Base-by-base conservation (phyloP, 768 basidiomycete species). In the Auriscalpium vulgare region DNA sequence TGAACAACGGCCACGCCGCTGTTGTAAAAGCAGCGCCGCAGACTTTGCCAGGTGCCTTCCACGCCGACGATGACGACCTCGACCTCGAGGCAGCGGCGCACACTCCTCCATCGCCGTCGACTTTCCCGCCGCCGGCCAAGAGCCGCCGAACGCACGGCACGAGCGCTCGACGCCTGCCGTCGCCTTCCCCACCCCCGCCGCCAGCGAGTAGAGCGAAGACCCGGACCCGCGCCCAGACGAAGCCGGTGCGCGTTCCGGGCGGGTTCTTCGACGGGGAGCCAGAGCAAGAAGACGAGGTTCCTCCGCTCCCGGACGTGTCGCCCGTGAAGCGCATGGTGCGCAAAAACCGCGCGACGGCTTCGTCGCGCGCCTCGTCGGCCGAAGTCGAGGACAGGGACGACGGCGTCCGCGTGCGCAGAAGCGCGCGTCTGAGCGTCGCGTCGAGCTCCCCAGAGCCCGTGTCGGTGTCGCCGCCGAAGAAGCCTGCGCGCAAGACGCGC, bases 341-440 rank as follows among this genome's bases (percentile, higher is more conserved):
- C 10, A 47, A 44, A 36, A 36, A 7, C 16, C 50, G 59, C 13
- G 50, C 14, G 50, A 35, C 51, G 38, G 29, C 29, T 29, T 29
- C 44, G 29, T 51, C 56, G 38, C 48, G 59, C 10, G 29, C 61
- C 4, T 48, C 38, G 38, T 50, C 53, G 10, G 23, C 19, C 6
- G 59, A 56, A 10, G 60, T 16, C 8, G 58, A 59, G 21, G 60
- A 62, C 17, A 59, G 51, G 9, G 43, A n/a, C 10, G 46, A 11
- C 1, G 35, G 34, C 0, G 38, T 45, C 14, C 50, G 51, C 35
- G 55, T 59, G 3, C 56, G 61, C n/a, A 59, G 61, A 10, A 62
- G 61, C 56, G 57, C 61, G 37, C 59, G 61, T 34, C 38, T 62
- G 46, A 62, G 61, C 21, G 56, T 44, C 1, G 56, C 61, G 4